These are phyloP conservation scores for Phytopythium chamaehyphon DNA, from an alignment of 352 stramenopile species.

Conservation along the genomic window DNA sequence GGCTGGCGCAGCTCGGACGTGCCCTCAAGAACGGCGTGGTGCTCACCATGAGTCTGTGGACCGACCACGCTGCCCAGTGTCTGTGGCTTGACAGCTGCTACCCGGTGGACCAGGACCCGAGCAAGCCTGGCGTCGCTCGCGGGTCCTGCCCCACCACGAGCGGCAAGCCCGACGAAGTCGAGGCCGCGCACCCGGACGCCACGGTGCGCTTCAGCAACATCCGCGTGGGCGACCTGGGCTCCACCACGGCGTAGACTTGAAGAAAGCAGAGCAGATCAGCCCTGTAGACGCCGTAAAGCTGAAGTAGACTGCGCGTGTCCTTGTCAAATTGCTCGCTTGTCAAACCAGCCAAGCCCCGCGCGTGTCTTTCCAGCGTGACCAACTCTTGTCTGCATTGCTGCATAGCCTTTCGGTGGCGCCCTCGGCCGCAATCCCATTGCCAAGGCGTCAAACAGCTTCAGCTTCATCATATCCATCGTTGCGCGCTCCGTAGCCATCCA, in stretches of 20 bases:
- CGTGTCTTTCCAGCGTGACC: no score
- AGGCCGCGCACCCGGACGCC: constrained; percentile 45
- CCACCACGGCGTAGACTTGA: constrained; percentile 24
- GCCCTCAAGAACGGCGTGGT: constrained; percentile 57
- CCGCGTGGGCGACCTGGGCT: constrained; percentile 58
- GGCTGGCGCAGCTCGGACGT: constrained; percentile 48
- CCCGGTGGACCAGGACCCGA: constrained; percentile 29
- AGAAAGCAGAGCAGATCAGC: no score
- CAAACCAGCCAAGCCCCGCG: no score
- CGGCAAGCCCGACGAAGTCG: constrained; percentile 43
- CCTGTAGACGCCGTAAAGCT: no score
- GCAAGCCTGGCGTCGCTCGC: constrained; percentile 42
- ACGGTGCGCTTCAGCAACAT: constrained; percentile 74
- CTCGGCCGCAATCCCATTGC: no score
- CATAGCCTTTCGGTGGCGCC: no score
- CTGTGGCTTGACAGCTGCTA: constrained; percentile 73
- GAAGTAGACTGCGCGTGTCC: no score
- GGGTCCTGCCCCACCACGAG: constrained; percentile 47
- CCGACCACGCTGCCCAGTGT: constrained; percentile 58
- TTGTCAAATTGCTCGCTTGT: no score
- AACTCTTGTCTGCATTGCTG: no score
- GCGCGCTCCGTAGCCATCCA: no score
- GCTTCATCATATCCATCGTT: no score
- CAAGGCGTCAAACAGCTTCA: no score
- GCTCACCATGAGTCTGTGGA: constrained; percentile 72